Conservation (phyloP, 768 basidiomycete genomes). For the Serpula lacrymans region DNA sequence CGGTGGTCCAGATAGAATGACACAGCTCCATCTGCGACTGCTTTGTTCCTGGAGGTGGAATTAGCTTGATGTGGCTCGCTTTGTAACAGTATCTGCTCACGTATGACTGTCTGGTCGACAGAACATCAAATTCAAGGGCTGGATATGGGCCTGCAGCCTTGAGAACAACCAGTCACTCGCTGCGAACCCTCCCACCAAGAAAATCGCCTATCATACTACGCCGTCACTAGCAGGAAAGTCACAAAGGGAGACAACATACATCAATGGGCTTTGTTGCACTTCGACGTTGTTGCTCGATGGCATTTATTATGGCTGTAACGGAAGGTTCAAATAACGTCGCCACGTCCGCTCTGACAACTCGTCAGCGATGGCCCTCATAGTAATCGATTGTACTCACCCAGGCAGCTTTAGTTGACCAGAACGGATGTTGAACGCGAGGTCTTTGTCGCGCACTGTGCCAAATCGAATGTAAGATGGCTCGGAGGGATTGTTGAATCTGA, state of each 20-base stretch:
- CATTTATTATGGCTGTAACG: constrained; percentile 13
- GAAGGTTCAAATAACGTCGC: constrained; percentile 29
- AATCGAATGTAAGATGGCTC: constrained; percentile 47
- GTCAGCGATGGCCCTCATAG: no score
- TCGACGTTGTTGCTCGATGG: constrained; percentile 20
- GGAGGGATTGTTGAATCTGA: constrained; percentile 35
- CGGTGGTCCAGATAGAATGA: constrained; percentile 42
- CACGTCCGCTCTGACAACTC: constrained; percentile 21
- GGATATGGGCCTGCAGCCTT: constrained; percentile 28
- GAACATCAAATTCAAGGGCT: constrained; percentile 34
- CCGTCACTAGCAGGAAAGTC: neutral
- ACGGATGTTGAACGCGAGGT: constrained; percentile 36
- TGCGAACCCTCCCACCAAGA: constrained; percentile 45
- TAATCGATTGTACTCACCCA: constrained; percentile 19
- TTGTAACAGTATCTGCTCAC: constrained; percentile 23
- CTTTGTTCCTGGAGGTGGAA: constrained; percentile 35
- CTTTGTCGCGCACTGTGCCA: constrained; percentile 41
- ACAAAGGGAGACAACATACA: constrained; percentile 14
- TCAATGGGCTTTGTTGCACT: constrained; percentile 17
- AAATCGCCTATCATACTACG: constrained; percentile 25
- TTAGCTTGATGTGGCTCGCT: neutral
- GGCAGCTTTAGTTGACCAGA: constrained; percentile 45
- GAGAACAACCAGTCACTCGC: constrained; percentile 42
- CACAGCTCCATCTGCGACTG: constrained; percentile 44
- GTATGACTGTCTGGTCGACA: constrained; percentile 51